Conservation (phyloP, 352 stramenopile genomes). For the Globisporangium solare region DNA sequence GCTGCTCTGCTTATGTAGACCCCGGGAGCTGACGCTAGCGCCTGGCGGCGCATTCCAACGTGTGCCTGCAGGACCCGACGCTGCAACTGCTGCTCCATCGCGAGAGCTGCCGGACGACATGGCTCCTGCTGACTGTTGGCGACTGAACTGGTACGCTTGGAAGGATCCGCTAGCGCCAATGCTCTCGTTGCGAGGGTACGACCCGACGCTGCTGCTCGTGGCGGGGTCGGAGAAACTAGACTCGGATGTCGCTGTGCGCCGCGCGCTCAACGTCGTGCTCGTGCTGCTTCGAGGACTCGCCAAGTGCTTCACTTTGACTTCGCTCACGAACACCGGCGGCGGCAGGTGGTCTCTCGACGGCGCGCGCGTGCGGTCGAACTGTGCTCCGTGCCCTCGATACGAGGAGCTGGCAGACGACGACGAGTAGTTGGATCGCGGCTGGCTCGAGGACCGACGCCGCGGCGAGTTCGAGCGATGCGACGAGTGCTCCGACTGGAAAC, state of each 20-base stretch:
- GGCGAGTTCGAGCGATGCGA: slow-evolving; percentile 20
- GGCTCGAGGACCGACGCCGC: slow-evolving; percentile 7
- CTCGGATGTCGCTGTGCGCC: slow-evolving; percentile 8
- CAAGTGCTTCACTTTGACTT: slow-evolving; percentile 9
- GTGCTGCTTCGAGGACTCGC: slow-evolving; percentile 13
- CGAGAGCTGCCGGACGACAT: neutral
- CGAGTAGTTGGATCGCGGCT: slow-evolving; percentile 11
- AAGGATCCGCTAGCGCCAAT: neutral
- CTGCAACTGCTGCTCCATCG: neutral
- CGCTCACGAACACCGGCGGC: slow-evolving; percentile 2
- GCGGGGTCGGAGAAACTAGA: slow-evolving; percentile 15
- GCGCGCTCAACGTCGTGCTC: slow-evolving; percentile 9
- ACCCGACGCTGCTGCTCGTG: neutral
- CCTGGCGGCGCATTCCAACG: slow-evolving; percentile 3
- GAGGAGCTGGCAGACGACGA: slow-evolving; percentile 7
- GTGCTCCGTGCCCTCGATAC: slow-evolving; percentile 23
- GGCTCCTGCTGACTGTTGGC: neutral
- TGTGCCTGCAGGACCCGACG: neutral
- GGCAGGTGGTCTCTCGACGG: neutral
- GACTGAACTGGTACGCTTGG: slow-evolving; percentile 6
- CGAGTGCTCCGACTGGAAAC: slow-evolving; percentile 39
- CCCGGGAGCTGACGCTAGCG: slow-evolving; percentile 6
- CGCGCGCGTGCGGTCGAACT: neutral
- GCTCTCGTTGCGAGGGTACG: slow-evolving; percentile 3
- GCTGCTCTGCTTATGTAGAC: slow-evolving; percentile 2